Evolutionary conservation across 1,284 basidiomycete species (phyloP).

Genomic region (Trametes versicolor): DNA sequence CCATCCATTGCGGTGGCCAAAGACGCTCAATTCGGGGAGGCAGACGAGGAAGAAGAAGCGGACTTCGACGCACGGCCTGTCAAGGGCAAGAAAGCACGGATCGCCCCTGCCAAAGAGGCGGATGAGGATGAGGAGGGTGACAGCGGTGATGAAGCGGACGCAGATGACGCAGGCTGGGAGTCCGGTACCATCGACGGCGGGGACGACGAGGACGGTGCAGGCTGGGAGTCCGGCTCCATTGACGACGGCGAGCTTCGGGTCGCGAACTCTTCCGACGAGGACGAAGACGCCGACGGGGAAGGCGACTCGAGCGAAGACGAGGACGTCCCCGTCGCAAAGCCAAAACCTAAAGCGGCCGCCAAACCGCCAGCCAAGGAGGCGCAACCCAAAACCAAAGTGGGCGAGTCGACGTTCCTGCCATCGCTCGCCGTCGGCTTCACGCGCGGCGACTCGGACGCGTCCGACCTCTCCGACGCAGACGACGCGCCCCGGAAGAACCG

Average conservation of each 20-base stretch:
- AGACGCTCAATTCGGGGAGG: constrained; percentile 39
- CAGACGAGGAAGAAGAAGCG: constrained; percentile 42
- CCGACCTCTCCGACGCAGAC: constrained; percentile 78
- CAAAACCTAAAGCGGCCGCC: constrained; percentile 22
- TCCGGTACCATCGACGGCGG: constrained; percentile 49
- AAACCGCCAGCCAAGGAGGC: constrained; percentile 18
- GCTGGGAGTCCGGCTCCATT: constrained; percentile 48
- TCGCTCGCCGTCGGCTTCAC: constrained; percentile 88
- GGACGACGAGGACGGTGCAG: constrained; percentile 37
- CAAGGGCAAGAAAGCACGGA: constrained; percentile 29
- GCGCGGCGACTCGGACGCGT: constrained; percentile 79
- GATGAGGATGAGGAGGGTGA: constrained; percentile 35
- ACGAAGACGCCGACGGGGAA: constrained; percentile 39
- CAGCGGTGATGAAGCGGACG: constrained; percentile 45
- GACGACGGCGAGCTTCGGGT: constrained; percentile 22
- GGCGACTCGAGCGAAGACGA: constrained; percentile 37
- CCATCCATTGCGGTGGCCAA: constrained; percentile 44
- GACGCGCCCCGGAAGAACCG: constrained; percentile 81
- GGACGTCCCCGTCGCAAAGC: constrained; percentile 23
- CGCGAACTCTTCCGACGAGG: constrained; percentile 29
- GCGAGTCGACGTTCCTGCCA: constrained; percentile 86
- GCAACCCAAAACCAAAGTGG: constrained; percentile 34
- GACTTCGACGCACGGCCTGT: constrained; percentile 54
- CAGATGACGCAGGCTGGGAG: constrained; percentile 51
- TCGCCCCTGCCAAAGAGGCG: constrained; percentile 11